Evolutionary conservation across 495 filamentous ascomycete genomes (phyloP), one percentile per base, ranked within the genome.

Genomic region (Elasticomyces elasticus): DNA sequence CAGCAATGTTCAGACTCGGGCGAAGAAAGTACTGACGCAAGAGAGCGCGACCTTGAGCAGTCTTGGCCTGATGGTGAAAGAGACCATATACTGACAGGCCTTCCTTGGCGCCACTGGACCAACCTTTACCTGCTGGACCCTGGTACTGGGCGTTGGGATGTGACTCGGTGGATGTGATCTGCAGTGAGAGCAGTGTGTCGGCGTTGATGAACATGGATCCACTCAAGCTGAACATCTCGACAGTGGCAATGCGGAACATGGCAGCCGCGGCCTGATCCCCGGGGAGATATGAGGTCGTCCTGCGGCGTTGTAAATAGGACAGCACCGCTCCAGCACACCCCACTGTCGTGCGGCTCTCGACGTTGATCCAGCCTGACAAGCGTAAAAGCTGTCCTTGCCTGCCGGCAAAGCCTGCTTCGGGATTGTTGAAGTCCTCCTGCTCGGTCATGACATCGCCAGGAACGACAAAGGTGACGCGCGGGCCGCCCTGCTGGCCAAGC

Each of bases 241-340:
- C 64, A 0, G 70, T 73, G 40, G 64, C 75, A 22, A 96, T 73
- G 17, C 68, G 72, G 54, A 87, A 89, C 11, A 76, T 62, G 13
- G 65, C 60, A 1, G 69, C 49, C 12, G 69, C 73, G 30, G 70
- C 73, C n/a, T 67, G 60, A 43, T 81, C 78, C 6, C 76, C 74
- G 11, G 81, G 74, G 12, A 78, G 66, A 57, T 77, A 78, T 37
- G 79, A 76, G 0, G 76, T 75, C 12, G 81, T 74, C 67, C 77
- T 79, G 50, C 83, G 78, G 51, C 87, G 77, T 61, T 88, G 81
- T 11, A 97, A 63, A 55, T 94, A 89, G 3, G 78, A 77, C 30
- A 98, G 73, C 15, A 98, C 71, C 15, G 89, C 90, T 27, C 94
- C 89, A 28, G 84, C 85, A 64, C 92, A 97, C 0, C 90, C 88